Evolutionary conservation across 208 protist genomes (phyloP), one percentile per base, ranked within the genome.

Genomic region (Acanthamoeba triangularis): DNA sequence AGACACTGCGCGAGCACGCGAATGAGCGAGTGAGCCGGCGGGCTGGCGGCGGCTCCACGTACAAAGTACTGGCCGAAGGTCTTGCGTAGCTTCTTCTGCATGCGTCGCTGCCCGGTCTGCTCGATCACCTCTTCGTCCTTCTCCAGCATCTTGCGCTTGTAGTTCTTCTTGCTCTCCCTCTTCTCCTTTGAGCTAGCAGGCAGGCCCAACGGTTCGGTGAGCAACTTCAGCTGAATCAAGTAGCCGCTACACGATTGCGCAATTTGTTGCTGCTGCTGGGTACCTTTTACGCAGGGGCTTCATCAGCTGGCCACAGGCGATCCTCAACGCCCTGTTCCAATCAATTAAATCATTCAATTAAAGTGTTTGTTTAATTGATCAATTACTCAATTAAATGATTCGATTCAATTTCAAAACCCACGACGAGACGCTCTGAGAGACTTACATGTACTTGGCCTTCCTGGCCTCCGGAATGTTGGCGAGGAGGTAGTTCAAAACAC

Each of bases 381-480:
- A 44, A 35, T 41, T 85, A 59, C 14, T 59, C 23, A 84, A 84
- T 37, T 44, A 44, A 35, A 56, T 13, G 8, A 54, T 47, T 52
- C 0, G 63, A 44, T 56, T 61, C 18, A 44, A 72, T 92, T 52
- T 92, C 18, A 14, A 72, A 90, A 28, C 25, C 14, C n/a, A 1
- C 16, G 16, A 8, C n/a, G 6, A 44, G 10, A 1, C 47, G 33
- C 25, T 61, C 0, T 49, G 10, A 65, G n/a, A 63, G 67, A 14
- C 52, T 16, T 78, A 92, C 85, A 92, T 92, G 85, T 92, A 92
- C 37, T 74, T 65, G 85, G 85, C 59, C 30, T 92, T 92, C 11
- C 54, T 44, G 13, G 85, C 47, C 37, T 92, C 85, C 41, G 54
- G 30, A 1, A 65, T 35, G 85, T 92, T 74, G 18, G 11, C 8